Conservation (phyloP, 75 land plant species). For the Gnetum montanum region DNA sequence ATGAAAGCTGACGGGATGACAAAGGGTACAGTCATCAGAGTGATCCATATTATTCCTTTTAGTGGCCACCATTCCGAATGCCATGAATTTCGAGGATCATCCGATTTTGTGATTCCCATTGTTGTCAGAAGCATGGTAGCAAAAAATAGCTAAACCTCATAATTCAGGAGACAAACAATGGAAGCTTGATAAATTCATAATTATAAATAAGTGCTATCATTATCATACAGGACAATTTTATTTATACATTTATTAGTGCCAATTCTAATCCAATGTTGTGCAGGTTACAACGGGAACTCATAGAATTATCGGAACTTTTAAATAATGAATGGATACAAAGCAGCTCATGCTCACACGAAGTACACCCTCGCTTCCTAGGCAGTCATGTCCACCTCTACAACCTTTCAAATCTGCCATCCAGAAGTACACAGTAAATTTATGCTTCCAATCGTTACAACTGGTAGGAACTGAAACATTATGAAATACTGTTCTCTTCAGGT, state of each 20-base stretch:
- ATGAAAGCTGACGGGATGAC: conserved; percentile 58
- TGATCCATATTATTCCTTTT: conserved; percentile 57
- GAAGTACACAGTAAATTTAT: too few species aligned
- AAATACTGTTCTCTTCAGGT: too few species aligned
- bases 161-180: too few species aligned
- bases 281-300: too few species aligned
- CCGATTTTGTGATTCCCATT: conserved; percentile 47
- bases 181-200: too few species aligned
- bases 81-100: conserved; percentile 54
- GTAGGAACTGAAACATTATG: too few species aligned
- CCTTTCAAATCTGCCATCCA: conserved; percentile 64
- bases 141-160: conserved; percentile 62
- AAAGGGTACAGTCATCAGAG: conserved; percentile 50
- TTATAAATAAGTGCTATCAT: too few species aligned
- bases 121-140: conserved; percentile 77
- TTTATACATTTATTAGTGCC: too few species aligned
- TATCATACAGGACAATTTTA: too few species aligned
- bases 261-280: too few species aligned
- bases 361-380: conserved; percentile 73
- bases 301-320: too few species aligned
- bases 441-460: too few species aligned
- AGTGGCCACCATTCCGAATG: conserved; percentile 91
- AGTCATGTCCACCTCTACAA: conserved; percentile 52
- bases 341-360: conserved; percentile 85
- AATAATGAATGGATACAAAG: conserved; percentile 78